Conservation (phyloP, 352 stramenopile genomes). For the Phytophthora tubulina region DNA sequence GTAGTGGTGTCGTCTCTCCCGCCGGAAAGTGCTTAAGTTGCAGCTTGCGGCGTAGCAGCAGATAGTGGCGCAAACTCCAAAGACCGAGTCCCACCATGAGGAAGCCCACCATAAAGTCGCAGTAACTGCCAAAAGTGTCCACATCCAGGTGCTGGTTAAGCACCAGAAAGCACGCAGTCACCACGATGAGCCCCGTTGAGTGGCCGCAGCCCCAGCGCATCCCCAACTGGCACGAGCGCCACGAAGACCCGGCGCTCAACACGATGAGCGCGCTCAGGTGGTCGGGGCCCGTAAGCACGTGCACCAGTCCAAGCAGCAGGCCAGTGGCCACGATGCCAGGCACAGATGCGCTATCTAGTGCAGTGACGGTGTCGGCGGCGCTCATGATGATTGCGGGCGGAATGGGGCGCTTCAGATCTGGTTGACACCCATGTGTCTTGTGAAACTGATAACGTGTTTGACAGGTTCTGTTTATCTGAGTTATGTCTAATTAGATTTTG, state of each 20-base stretch:
- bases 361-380: conserved; percentile 32
- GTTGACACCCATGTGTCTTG: conserved; percentile 13
- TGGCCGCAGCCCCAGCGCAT: conserved; percentile 92
- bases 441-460: not conserved
- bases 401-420: conserved; percentile 8
- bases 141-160: conserved; percentile 59
- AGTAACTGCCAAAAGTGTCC: conserved; percentile 64
- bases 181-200: conserved; percentile 79
- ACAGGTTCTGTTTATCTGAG: not conserved
- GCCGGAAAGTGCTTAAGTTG: conserved; percentile 23
- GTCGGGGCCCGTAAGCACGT: conserved; percentile 76
- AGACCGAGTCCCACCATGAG: conserved; percentile 74
- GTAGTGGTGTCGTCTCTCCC: conserved; percentile 48
- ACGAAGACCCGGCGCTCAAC: conserved; percentile 75
- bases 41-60: conserved; percentile 47
- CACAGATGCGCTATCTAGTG: conserved; percentile 53
- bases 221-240: conserved; percentile 78
- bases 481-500: not conserved
- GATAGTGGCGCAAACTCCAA: conserved; percentile 67
- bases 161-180: conserved; percentile 70
- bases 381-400: conserved; percentile 27
- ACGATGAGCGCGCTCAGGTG: conserved; percentile 90
- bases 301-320: conserved; percentile 55
- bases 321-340: conserved; percentile 50
- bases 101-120: conserved; percentile 77